Evolutionary conservation across 2,329 filamentous ascomycete species (phyloP), one percentile per base, ranked within the genome.

Genomic region (Cladosporium sp.): DNA sequence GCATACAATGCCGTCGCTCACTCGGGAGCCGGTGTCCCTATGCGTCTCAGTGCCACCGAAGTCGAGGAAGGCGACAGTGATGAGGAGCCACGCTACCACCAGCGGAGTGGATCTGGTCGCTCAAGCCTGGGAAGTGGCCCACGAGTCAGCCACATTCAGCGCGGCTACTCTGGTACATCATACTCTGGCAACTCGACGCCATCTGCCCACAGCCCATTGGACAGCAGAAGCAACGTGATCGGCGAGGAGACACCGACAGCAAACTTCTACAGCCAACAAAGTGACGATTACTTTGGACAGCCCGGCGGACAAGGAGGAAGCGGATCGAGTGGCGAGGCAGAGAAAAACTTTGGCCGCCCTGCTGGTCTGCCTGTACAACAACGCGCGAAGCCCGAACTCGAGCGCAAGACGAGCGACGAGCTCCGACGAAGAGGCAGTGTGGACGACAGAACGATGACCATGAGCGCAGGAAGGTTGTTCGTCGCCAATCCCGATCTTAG

Each of bases 1-100:
- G 89, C 92, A 47, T 97, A 96, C 77, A 71, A 67, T 12, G 88
- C 89, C 11, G 61, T 64, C 26, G 90, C 89, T 66, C 93, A 94
- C 67, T 83, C 86, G 65, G 90, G 92, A 67, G 90, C 89, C 49
- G 93, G 92, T 64, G 93, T 98, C 47, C 95, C 95, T 2, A 88
- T 97, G 79, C 89, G 95, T 52, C 84, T 99, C 68, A 96, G 92
- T 77, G 94, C 95, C n/a, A 96, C 92, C 60, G 95, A 99, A 78
- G 92, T 98, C 15, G 93, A 96, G 73, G 92, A 92, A 71, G 93
- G 90, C 70, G 92, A 93, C 72, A 92, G 89, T 75, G 91, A 92
- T 62, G 90, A 92, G 54, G 91, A 92, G 70, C 72, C 67, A 32
- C 60, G 75, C 73, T 84, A 79, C 83, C 90, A 93, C 78, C 87